Evolutionary conservation across 2,329 filamentous ascomycete species (phyloP).

Genomic region (Zasmidium citrigriseum): DNA sequence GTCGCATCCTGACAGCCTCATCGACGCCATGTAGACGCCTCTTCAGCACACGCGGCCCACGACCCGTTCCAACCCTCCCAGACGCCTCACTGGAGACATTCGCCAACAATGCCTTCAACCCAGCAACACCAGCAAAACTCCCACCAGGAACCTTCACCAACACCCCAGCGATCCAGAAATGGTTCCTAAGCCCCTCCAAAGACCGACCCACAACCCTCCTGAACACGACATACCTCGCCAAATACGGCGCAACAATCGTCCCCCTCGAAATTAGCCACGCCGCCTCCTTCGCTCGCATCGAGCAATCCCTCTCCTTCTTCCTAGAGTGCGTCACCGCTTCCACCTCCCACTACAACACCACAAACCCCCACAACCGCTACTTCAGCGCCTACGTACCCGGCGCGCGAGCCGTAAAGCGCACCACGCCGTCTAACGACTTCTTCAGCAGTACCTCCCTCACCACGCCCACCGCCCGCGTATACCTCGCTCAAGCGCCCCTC

Average conservation of each 20-base stretch:
- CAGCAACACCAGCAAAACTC: conserved; percentile 56
- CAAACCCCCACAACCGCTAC: conserved; percentile 22
- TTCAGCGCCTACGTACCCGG: conserved; percentile 32
- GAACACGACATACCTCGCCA: conserved; percentile 47
- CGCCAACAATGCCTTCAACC: conserved; percentile 53
- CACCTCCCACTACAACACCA: conserved; percentile 19
- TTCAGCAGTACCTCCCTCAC: conserved; percentile 32
- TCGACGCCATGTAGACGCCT: conserved; percentile 17
- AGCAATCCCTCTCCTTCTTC: conserved; percentile 66
- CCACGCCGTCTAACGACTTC: conserved; percentile 29
- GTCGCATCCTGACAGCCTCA: conserved; percentile 7
- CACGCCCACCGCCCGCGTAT: conserved; percentile 54
- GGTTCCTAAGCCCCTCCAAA: conserved; percentile 51
- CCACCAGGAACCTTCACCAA: conserved; percentile 44
- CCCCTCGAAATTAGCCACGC: conserved; percentile 59
- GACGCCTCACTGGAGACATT: conserved; percentile 47
- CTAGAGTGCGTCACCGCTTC: conserved; percentile 50
- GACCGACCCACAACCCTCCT: conserved; percentile 24
- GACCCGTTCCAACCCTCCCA: conserved; percentile 26
- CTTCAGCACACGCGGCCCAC: conserved; percentile 5
- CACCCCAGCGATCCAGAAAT: conserved; percentile 58
- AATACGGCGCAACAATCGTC: conserved; percentile 52
- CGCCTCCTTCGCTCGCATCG: conserved; percentile 57
- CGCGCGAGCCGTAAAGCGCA: conserved; percentile 25
- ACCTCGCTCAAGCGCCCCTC: conserved; percentile 82